Percentiles rank a stretch among this genome's conserved stretches.
These are phyloP conservation scores for Hypoxylon perforatum DNA, from an alignment of 495 filamentous ascomycete genomes.

Conservation along the genomic window DNA sequence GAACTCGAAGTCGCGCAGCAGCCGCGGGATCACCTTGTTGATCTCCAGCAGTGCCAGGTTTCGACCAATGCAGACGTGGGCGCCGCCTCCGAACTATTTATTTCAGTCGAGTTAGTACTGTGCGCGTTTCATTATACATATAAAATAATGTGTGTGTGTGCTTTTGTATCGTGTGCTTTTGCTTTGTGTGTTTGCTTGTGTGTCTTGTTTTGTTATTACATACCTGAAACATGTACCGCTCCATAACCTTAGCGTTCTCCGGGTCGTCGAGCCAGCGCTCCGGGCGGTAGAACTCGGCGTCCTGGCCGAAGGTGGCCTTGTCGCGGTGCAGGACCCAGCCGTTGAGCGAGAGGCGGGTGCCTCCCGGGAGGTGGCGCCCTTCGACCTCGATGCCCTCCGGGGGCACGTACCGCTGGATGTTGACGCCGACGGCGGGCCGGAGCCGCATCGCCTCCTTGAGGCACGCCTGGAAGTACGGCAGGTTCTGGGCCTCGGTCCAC, in stretches of 20 bases:
- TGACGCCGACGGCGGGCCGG: slow-evolving; percentile 69
- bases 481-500: slow-evolving; percentile 57
- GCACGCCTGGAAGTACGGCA: slow-evolving; percentile 71
- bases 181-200: neutral
- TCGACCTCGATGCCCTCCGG: slow-evolving; percentile 65
- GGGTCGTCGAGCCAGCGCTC: slow-evolving; percentile 72
- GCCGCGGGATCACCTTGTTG: slow-evolving; percentile 64
- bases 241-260: slow-evolving; percentile 58
- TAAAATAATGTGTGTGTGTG: neutral
- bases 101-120: neutral
- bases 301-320: slow-evolving; percentile 67
- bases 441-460: slow-evolving; percentile 75
- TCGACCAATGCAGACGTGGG: slow-evolving; percentile 65
- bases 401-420: slow-evolving; percentile 64
- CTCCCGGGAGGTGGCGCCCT: slow-evolving; percentile 63
- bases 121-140: slow-evolving; percentile 7
- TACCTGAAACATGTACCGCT: slow-evolving; percentile 63
- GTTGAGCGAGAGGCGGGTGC: slow-evolving; percentile 63
- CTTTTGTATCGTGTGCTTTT: too few relatives aligned
- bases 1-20: slow-evolving; percentile 63
- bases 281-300: slow-evolving; percentile 70
- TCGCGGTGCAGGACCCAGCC: slow-evolving; percentile 66
- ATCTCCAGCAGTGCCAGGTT: slow-evolving; percentile 68
- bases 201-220: too few relatives aligned
- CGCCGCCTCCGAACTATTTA: slow-evolving; percentile 63